phyloP scores from a whole-genome alignment of 208 protist species.

The Trypanosoma theileri region DNA sequence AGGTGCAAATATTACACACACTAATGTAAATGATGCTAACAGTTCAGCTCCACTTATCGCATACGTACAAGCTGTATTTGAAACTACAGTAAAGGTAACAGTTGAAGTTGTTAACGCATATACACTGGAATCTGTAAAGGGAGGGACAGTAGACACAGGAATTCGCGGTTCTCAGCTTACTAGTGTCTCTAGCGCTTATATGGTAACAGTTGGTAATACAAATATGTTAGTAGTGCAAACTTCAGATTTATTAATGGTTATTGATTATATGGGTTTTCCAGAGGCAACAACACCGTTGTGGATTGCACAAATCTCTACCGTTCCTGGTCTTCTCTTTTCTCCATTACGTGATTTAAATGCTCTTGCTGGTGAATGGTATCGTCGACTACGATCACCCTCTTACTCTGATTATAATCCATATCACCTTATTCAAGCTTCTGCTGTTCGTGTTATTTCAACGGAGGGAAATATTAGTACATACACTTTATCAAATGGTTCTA shows the following conservation, averaged over 20 bases:
- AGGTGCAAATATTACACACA: neutral
- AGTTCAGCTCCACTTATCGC: constrained; percentile 7
- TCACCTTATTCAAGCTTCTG: constrained; percentile 17
- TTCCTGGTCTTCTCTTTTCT: constrained; percentile 11
- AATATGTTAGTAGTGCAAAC: constrained; percentile 14
- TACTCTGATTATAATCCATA: constrained; percentile 30
- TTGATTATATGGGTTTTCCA: constrained; percentile 9
- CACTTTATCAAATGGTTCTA: constrained; percentile 10
- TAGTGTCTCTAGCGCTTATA: constrained; percentile 8
- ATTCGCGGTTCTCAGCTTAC: neutral
- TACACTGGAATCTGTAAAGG: constrained; percentile 2
- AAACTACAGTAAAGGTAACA: neutral
- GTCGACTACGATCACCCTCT: constrained; percentile 15
- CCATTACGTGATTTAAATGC: constrained; percentile 6
- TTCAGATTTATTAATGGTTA: neutral
- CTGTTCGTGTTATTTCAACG: neutral
- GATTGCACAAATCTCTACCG: neutral
- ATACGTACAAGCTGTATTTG: constrained; percentile 9
- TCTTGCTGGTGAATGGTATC: constrained; percentile 7
- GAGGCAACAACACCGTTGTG: neutral
- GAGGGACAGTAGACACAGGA: neutral
- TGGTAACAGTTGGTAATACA: neutral
- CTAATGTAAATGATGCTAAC: constrained; percentile 22
- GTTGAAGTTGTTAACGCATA: neutral
- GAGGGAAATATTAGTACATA: neutral